phyloP scores from a whole-genome alignment of 495 filamentous ascomycete species.

The Hyaloscypha finlandica region DNA sequence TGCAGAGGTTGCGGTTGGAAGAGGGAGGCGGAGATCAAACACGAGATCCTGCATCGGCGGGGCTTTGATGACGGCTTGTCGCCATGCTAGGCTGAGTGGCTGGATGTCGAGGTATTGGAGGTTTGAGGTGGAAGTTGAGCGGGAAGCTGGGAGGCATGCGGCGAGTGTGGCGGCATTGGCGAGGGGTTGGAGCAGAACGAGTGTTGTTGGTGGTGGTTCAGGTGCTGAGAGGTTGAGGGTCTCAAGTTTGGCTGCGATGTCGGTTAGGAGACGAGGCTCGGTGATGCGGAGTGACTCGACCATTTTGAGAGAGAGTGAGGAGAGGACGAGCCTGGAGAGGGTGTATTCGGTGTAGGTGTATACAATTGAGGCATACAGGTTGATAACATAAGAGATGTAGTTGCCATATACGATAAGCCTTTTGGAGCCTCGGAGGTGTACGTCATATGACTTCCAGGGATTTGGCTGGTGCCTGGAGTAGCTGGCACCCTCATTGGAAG shows the following conservation, averaged over 20 bases:
- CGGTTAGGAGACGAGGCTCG: neutral
- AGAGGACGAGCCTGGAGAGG: neutral
- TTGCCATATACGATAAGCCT: too few species aligned
- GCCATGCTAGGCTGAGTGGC: neutral
- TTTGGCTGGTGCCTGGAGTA: too few species aligned
- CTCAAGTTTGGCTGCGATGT: neutral
- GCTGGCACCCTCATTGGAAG: too few species aligned
- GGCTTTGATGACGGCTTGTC: neutral
- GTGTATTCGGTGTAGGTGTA: too few species aligned
- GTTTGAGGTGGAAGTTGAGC: neutral
- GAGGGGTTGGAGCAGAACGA: constrained; percentile 3
- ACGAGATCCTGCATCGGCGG: neutral
- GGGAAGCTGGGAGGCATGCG: neutral
- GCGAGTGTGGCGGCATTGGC: neutral
- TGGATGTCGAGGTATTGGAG: constrained; percentile 1
- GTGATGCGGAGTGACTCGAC: neutral
- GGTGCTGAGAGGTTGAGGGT: neutral
- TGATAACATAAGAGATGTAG: too few species aligned
- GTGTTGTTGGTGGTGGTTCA: neutral
- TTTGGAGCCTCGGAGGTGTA: too few species aligned
- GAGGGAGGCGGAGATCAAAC: neutral
- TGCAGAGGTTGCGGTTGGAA: too few species aligned
- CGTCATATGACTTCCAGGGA: too few species aligned
- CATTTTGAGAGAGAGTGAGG: neutral
- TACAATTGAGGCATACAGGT: too few species aligned